Conservation (phyloP, 306 rosid species). For the Delonix regia region DNA sequence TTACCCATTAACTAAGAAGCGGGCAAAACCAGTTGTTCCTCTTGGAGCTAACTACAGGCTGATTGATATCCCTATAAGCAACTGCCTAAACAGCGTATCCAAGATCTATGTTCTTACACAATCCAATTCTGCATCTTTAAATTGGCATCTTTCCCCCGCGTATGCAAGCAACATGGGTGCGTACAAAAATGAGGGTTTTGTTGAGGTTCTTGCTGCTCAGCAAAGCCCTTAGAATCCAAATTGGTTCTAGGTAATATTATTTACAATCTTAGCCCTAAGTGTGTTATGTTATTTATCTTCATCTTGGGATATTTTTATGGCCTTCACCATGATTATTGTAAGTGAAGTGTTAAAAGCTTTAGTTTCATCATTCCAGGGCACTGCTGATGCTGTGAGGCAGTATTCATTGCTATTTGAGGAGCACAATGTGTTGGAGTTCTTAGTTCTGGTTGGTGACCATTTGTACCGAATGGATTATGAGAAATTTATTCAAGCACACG, state of each 20-base stretch:
- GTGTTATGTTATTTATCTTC: no score
- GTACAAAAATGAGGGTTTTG: slow-evolving; percentile 87
- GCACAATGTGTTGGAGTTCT: slow-evolving; percentile 83
- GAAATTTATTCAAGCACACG: slow-evolving; percentile 90
- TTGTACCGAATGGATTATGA: slow-evolving; percentile 94
- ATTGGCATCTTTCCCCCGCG: slow-evolving; percentile 86
- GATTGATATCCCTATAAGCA: slow-evolving; percentile 93
- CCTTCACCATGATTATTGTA: no score
- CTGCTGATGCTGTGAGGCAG: slow-evolving; percentile 96
- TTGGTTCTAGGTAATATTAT: slow-evolving; percentile 81
- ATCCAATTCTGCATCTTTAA: slow-evolving; percentile 89
- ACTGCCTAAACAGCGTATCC: slow-evolving; percentile 82
- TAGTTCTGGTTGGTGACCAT: slow-evolving; percentile 91
- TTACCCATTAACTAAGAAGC: slow-evolving; percentile 90
- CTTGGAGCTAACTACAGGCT: slow-evolving; percentile 93
- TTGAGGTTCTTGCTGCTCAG: slow-evolving; percentile 97
- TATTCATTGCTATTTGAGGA: slow-evolving; percentile 92
- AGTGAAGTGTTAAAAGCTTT: no score
- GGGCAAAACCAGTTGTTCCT: slow-evolving; percentile 96
- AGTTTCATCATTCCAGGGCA: slow-evolving; percentile 55
- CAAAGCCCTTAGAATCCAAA: slow-evolving; percentile 98
- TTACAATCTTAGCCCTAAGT: no score
- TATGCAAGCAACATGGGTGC: slow-evolving; percentile 92
- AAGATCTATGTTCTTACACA: slow-evolving; percentile 96
- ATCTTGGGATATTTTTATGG: no score